A percentile compares a stretch with the other conserved stretches of the same genome.
Conservation (phyloP, 768 basidiomycete species). For the Amanita pallidorosea region DNA sequence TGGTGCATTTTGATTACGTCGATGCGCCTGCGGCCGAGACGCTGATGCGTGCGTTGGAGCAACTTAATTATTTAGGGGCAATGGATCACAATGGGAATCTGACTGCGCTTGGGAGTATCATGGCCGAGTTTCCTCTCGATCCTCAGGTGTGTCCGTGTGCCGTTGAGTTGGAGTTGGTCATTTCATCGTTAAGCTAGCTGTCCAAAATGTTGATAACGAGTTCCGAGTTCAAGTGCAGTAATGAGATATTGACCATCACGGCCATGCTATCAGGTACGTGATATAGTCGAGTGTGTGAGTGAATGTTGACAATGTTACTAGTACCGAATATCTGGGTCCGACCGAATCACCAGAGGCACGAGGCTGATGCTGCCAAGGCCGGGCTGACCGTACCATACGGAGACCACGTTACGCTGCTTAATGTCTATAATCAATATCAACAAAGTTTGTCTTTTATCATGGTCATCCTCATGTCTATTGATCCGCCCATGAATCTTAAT, state of each 20-base stretch:
- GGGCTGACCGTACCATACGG: constrained; percentile 83
- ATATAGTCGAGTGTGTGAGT: not conserved
- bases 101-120: constrained; percentile 76
- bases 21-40: constrained; percentile 95
- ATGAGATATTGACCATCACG: constrained; percentile 89
- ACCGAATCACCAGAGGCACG: constrained; percentile 76
- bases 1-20: constrained; percentile 81
- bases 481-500: not conserved
- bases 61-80: constrained; percentile 86
- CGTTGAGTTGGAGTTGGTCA: not conserved
- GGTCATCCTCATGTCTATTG: not conserved
- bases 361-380: constrained; percentile 90
- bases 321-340: constrained; percentile 94
- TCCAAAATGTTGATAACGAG: constrained; percentile 92
- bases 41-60: constrained; percentile 90
- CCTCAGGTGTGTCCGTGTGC: constrained; percentile 54
- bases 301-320: constrained; percentile 13
- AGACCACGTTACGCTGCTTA: constrained; percentile 92
- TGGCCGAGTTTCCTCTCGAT: constrained; percentile 98
- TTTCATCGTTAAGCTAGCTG: constrained; percentile 32
- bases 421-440: constrained; percentile 90
- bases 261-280: constrained; percentile 86
- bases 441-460: constrained; percentile 43
- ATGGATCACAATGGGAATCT: constrained; percentile 90
- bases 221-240: constrained; percentile 92